Conservation (phyloP, 1,139 yeast genomes). For the Yamadazyma dushanensis region DNA sequence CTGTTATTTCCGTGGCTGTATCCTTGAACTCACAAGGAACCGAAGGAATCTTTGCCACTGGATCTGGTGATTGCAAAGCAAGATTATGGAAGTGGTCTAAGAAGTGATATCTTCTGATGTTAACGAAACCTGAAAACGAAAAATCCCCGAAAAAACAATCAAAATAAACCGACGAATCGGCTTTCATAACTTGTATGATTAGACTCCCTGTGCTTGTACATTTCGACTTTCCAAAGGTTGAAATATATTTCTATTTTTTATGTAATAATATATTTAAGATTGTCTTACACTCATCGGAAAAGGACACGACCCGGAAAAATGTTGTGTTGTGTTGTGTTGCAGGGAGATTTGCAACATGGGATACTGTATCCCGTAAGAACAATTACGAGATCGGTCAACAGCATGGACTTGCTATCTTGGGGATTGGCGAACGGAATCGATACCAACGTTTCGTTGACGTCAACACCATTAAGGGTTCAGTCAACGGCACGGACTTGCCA, state of each 20-base stretch:
- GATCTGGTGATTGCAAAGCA: conserved; percentile 97
- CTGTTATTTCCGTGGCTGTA: conserved; percentile 93
- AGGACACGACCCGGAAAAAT: too few species aligned
- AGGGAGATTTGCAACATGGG: too few species aligned
- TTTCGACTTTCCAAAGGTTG: background rate
- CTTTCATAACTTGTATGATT: conserved; percentile 3
- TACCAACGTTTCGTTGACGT: too few species aligned
- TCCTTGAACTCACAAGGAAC: conserved; percentile 70
- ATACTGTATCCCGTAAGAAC: too few species aligned
- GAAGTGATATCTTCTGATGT: conserved; percentile 7
- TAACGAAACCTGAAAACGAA: conserved; percentile 1
- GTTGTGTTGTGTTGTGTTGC: too few species aligned
- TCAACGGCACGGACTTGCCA: too few species aligned
- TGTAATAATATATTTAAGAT: conserved; percentile 3
- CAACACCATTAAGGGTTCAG: too few species aligned
- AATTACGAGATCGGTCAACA: too few species aligned
- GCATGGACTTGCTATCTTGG: too few species aligned
- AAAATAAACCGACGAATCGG: background rate
- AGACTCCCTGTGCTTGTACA: background rate
- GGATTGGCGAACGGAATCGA: too few species aligned
- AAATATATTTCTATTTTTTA: background rate
- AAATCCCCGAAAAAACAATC: background rate
- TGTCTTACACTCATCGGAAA: background rate
- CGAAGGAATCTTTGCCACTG: conserved; percentile 89
- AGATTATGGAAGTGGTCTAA: conserved; percentile 84